Percentiles rank a stretch among this genome's conserved stretches.
Conservation (phyloP, 1,284 basidiomycete genomes). For the Rhodotorula sp. region DNA sequence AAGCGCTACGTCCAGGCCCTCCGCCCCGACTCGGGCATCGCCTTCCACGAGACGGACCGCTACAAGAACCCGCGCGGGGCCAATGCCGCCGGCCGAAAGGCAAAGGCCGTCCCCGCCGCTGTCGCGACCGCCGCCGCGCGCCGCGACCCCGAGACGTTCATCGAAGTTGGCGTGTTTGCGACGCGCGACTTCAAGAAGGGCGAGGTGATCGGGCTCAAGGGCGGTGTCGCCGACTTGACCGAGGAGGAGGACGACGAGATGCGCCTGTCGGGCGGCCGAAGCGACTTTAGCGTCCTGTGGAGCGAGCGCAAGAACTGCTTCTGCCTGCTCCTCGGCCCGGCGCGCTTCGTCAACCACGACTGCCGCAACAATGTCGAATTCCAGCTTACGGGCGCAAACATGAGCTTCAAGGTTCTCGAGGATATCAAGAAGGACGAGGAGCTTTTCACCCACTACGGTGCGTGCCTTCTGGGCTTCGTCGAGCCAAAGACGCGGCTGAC, state of each 20-base stretch:
- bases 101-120: not conserved
- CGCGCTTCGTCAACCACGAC: constrained; percentile 77
- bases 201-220: constrained; percentile 65
- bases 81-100: constrained; percentile 49
- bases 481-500: constrained; percentile 49
- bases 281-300: constrained; percentile 89
- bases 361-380: constrained; percentile 43
- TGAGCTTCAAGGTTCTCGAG: constrained; percentile 81
- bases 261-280: constrained; percentile 65
- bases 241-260: constrained; percentile 78
- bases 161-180: constrained; percentile 84
- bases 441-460: constrained; percentile 51
- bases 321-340: constrained; percentile 86
- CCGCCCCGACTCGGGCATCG: constrained; percentile 74
- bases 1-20: constrained; percentile 83
- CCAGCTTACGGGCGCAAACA: constrained; percentile 64
- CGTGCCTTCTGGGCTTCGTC: not conserved
- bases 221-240: constrained; percentile 79
- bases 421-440: constrained; percentile 73
- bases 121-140: not conserved
- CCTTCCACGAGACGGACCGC: constrained; percentile 80
- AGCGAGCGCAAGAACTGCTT: constrained; percentile 87
- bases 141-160: constrained; percentile 18
- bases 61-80: constrained; percentile 56
- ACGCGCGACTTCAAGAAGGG: constrained; percentile 70